Evolutionary conservation across 2,329 filamentous ascomycete genomes (phyloP).

Genomic region (Xenosphaeropsis pyriputrescens): DNA sequence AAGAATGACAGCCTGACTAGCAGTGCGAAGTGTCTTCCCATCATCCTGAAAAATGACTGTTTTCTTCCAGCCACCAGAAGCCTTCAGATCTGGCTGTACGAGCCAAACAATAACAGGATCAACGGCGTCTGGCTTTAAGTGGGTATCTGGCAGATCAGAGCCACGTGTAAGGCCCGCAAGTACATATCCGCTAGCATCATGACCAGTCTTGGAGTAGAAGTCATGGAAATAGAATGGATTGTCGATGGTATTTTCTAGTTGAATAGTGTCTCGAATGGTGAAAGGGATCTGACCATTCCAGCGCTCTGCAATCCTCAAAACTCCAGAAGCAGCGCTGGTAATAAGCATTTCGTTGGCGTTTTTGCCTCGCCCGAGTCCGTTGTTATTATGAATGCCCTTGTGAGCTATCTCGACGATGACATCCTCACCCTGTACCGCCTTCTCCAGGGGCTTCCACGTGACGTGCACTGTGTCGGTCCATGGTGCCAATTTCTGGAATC

Average conservation of each 20-base stretch:
- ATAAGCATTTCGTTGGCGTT: conserved; percentile 26
- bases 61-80: conserved; percentile 22
- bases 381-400: conserved; percentile 32
- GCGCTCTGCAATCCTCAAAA: conserved; percentile 24
- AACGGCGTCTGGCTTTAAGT: conserved; percentile 19
- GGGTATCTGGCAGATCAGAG: conserved; percentile 14
- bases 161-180: background rate
- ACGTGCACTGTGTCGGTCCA: conserved; percentile 36
- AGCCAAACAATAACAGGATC: conserved; percentile 33
- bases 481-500: conserved; percentile 16
- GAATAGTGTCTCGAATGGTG: conserved; percentile 25
- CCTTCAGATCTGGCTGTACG: conserved; percentile 3
- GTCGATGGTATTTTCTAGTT: conserved; percentile 31
- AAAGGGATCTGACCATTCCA: conserved; percentile 18
- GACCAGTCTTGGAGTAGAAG: conserved; percentile 25
- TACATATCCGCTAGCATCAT: background rate
- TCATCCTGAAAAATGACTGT: conserved; percentile 43
- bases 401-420: conserved; percentile 29
- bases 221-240: conserved; percentile 45
- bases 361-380: conserved; percentile 37
- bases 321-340: conserved; percentile 26
- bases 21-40: conserved; percentile 30
- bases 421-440: conserved; percentile 16
- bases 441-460: conserved; percentile 16
- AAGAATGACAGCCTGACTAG: conserved; percentile 36